Conservation (phyloP, 352 stramenopile species). For the Hyaloperonospora arabidopsidis region DNA sequence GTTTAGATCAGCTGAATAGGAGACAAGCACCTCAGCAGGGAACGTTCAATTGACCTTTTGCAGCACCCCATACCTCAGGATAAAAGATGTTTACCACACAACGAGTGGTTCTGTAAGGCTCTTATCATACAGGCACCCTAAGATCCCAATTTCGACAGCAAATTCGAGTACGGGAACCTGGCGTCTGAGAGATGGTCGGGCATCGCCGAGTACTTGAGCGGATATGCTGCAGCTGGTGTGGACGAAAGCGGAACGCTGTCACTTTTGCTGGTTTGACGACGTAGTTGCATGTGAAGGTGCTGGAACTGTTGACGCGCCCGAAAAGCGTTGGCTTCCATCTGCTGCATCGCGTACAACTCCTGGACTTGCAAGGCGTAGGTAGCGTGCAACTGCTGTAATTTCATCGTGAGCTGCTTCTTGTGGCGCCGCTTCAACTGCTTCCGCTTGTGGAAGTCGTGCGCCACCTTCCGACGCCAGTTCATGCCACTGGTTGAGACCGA, state of each 20-base stretch:
- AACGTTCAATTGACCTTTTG: too few relatives aligned
- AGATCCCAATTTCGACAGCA: slow-evolving; percentile 18
- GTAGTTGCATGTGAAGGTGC: slow-evolving; percentile 25
- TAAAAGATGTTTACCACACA: too few relatives aligned
- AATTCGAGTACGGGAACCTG: slow-evolving; percentile 22
- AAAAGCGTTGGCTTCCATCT: slow-evolving; percentile 42
- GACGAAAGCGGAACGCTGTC: slow-evolving; percentile 5
- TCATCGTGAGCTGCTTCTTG: slow-evolving; percentile 53
- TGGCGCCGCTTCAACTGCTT: slow-evolving; percentile 69
- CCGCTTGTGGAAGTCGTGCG: slow-evolving; percentile 44
- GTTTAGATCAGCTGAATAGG: too few relatives aligned
- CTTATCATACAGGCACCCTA: too few relatives aligned
- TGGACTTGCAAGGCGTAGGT: slow-evolving; percentile 35
- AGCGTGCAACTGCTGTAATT: slow-evolving; percentile 42
- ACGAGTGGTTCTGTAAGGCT: too few relatives aligned
- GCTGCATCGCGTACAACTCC: slow-evolving; percentile 41
- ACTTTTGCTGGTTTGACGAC: slow-evolving; percentile 7
- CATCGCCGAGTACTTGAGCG: slow-evolving; percentile 12
- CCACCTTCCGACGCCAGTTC: slow-evolving; percentile 51
- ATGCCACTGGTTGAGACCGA: slow-evolving; percentile 3
- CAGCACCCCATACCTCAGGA: too few relatives aligned
- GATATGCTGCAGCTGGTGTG: slow-evolving; percentile 9
- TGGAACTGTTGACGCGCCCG: slow-evolving; percentile 39
- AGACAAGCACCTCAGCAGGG: too few relatives aligned
- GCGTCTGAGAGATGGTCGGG: slow-evolving; percentile 15